Percentiles rank a stretch among this genome's conserved stretches.
phyloP scores from a whole-genome alignment of 2,329 filamentous ascomycete species.

The Botrytis fragariae region DNA sequence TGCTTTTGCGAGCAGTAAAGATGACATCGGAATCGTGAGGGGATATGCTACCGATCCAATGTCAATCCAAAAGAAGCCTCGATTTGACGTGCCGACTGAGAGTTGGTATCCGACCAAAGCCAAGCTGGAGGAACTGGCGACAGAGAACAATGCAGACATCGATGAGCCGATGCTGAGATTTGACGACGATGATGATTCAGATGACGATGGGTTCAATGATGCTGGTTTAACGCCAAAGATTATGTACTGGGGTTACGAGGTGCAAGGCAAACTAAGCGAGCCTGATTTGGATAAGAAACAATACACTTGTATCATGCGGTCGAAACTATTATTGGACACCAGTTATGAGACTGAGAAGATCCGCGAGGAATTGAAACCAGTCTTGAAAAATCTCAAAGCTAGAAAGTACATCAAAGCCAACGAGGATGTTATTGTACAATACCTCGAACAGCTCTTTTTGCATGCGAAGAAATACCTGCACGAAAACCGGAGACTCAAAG shows the following conservation, averaged over 20 bases:
- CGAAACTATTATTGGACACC: slow-evolving; percentile 26
- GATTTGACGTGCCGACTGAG: slow-evolving; percentile 25
- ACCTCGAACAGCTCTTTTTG: slow-evolving; percentile 22
- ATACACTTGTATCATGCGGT: slow-evolving; percentile 21
- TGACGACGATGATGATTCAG: neutral
- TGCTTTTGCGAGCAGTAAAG: slow-evolving; percentile 18
- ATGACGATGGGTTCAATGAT: neutral
- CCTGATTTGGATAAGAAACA: slow-evolving; percentile 17
- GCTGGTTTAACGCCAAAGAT: neutral
- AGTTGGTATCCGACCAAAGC: slow-evolving; percentile 23
- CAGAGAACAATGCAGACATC: neutral
- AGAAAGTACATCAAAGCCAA: slow-evolving; percentile 15
- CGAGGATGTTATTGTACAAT: slow-evolving; percentile 26
- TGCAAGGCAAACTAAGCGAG: slow-evolving; percentile 16
- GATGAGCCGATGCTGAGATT: neutral
- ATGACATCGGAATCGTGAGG: slow-evolving; percentile 18
- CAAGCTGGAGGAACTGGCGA: slow-evolving; percentile 5
- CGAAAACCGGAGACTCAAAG: neutral
- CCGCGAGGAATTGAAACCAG: slow-evolving; percentile 19
- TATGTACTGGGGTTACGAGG: slow-evolving; percentile 24
- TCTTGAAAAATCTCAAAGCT: slow-evolving; percentile 17
- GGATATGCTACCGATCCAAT: slow-evolving; percentile 23
- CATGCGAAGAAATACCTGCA: slow-evolving; percentile 22
- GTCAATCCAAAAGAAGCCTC: neutral
- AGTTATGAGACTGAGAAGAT: slow-evolving; percentile 22